Conservation (phyloP, 345 rosid species). For the Aurinia saxatilis region DNA sequence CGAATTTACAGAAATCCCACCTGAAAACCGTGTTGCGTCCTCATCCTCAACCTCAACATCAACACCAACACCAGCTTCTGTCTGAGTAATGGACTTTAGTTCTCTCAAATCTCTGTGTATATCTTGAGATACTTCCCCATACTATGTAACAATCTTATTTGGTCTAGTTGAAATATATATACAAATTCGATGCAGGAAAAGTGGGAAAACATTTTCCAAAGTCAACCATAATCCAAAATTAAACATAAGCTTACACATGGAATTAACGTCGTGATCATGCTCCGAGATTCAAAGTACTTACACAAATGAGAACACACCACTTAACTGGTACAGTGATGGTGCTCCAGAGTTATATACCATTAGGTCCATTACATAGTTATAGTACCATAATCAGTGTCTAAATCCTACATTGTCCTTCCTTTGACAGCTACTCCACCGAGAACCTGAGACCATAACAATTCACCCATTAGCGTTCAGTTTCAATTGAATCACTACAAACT, state of each 20-base stretch:
- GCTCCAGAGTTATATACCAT: no score
- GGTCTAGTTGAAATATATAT: slow-evolving; percentile 17
- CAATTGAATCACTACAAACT: background rate
- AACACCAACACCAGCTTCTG: slow-evolving; percentile 35
- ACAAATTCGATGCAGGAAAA: background rate
- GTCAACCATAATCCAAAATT: no score
- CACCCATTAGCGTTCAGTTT: background rate
- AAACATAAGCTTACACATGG: no score
- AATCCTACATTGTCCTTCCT: background rate
- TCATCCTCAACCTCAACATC: slow-evolving; percentile 29
- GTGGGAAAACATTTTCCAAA: no score
- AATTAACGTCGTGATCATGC: no score
- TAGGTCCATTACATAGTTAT: no score
- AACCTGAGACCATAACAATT: background rate
- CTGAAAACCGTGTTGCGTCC: slow-evolving; percentile 68
- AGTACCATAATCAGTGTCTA: background rate
- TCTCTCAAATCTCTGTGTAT: slow-evolving; percentile 6
- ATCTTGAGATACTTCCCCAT: slow-evolving; percentile 14
- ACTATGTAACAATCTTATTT: slow-evolving; percentile 4
- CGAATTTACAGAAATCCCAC: slow-evolving; percentile 86
- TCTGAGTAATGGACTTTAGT: slow-evolving; percentile 8
- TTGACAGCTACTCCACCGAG: background rate
- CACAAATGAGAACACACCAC: background rate
- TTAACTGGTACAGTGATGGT: no score
- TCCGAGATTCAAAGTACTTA: background rate